phyloP scores from a whole-genome alignment of 2,329 filamentous ascomycete species.

The Colletotrichum spaethianum region DNA sequence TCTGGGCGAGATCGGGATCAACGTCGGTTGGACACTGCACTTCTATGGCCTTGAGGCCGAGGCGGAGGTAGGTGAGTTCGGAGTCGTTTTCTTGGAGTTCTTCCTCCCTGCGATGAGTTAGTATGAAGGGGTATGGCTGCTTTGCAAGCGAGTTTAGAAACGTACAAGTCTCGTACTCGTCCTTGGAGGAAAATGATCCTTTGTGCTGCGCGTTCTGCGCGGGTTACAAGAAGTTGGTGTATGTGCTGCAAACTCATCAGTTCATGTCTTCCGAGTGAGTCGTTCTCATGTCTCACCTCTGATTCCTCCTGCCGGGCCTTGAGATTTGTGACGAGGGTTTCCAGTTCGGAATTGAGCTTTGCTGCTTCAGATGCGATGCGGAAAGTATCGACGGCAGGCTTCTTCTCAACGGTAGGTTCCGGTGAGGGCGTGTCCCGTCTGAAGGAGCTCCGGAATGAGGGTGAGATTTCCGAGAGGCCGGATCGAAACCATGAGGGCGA shows the following conservation, averaged over 20 bases:
- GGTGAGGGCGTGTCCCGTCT: slow-evolving; percentile 44
- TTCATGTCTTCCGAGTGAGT: neutral
- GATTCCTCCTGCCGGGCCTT: slow-evolving; percentile 71
- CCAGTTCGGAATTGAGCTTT: slow-evolving; percentile 65
- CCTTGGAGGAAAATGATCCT: slow-evolving; percentile 73
- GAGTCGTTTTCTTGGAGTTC: slow-evolving; percentile 71
- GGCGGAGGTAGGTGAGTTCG: slow-evolving; percentile 72
- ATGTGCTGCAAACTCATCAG: slow-evolving; percentile 64
- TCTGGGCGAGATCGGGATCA: slow-evolving; percentile 70
- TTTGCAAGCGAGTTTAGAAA: slow-evolving; percentile 18
- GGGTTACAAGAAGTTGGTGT: slow-evolving; percentile 71
- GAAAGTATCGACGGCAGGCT: slow-evolving; percentile 51
- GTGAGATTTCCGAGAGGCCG: slow-evolving; percentile 57
- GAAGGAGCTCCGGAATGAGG: slow-evolving; percentile 47
- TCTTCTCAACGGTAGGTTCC: slow-evolving; percentile 32
- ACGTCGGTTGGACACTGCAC: slow-evolving; percentile 67
- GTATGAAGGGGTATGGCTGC: neutral
- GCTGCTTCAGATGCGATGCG: slow-evolving; percentile 56
- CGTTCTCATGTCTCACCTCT: slow-evolving; percentile 58
- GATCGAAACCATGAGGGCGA: slow-evolving; percentile 55
- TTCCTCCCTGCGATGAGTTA: slow-evolving; percentile 60
- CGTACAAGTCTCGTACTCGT: slow-evolving; percentile 70
- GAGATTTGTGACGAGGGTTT: slow-evolving; percentile 64
- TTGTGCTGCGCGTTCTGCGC: slow-evolving; percentile 70
- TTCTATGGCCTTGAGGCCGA: slow-evolving; percentile 75